phyloP scores from a whole-genome alignment of 192 early-diverging fungal species.

The Podila minutissima region DNA sequence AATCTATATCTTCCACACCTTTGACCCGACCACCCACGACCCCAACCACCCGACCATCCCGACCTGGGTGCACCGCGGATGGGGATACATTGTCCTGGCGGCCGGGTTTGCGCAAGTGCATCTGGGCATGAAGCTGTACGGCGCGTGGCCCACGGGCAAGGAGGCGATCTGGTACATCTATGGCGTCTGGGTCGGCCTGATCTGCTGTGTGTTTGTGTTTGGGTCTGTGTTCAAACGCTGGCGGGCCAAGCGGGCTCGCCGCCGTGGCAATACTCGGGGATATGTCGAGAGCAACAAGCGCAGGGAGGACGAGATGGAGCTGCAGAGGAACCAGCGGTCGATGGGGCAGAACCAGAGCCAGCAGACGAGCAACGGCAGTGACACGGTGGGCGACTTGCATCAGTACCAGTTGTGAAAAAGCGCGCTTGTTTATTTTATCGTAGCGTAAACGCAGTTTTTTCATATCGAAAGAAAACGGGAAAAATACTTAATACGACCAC shows the following conservation, averaged over 20 bases:
- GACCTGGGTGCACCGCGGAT: slow-evolving; percentile 5
- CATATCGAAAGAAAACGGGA: no score
- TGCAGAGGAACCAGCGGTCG: no score
- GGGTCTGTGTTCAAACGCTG: background rate
- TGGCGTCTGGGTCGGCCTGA: background rate
- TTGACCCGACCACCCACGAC: slow-evolving; percentile 5
- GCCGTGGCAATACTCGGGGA: background rate
- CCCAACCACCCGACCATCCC: background rate
- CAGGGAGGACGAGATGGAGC: no score
- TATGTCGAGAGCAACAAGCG: no score
- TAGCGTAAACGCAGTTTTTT: no score
- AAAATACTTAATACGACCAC: no score
- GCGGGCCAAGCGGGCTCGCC: background rate
- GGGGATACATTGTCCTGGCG: background rate
- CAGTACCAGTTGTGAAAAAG: no score
- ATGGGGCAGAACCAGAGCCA: no score
- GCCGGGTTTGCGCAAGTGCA: slow-evolving; percentile 2
- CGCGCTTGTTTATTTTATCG: no score
- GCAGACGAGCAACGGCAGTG: no score
- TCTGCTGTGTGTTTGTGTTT: background rate
- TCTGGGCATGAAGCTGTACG: background rate
- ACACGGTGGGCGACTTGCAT: no score
- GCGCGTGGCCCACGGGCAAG: slow-evolving; percentile 1
- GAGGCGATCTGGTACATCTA: background rate
- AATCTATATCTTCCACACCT: slow-evolving; percentile 31